Conservation (phyloP, 148 eudicot genomes). For the Nepenthes mirabilis region DNA sequence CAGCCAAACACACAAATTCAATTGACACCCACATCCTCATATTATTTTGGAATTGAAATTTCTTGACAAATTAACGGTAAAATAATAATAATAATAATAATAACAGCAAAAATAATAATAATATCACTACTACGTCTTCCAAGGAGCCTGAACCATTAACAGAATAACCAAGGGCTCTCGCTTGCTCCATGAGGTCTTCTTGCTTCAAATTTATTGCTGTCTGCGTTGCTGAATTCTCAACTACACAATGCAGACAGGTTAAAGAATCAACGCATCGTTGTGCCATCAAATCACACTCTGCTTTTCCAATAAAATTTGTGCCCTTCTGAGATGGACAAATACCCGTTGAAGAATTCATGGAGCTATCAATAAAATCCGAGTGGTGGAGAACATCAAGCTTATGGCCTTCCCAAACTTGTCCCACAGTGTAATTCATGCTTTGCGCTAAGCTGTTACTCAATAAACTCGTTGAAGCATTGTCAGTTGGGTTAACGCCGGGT, state of each 20-base stretch:
- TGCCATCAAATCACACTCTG: constrained; percentile 12
- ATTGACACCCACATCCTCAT: too few species aligned
- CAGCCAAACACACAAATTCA: too few species aligned
- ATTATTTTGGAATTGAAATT: too few species aligned
- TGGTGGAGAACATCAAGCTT: constrained; percentile 12
- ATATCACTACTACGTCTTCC: constrained; percentile 33
- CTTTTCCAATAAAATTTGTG: constrained; percentile 3
- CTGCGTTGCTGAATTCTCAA: constrained; percentile 14
- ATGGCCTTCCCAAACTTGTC: constrained; percentile 18
- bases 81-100: too few species aligned
- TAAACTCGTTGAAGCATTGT: constrained; percentile 4
- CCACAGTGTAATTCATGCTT: constrained; percentile 11
- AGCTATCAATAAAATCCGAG: constrained; percentile 16
- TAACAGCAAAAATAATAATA: too few species aligned
- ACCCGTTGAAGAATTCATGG: constrained; percentile 20
- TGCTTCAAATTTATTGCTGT: constrained; percentile 14
- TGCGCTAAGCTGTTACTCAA: constrained; percentile 11
- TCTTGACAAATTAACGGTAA: too few species aligned
- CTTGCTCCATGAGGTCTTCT: constrained; percentile 15
- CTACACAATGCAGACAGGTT: constrained; percentile 11
- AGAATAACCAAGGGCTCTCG: constrained; percentile 10
- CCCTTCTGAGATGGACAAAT: constrained; percentile 5
- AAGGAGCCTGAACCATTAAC: constrained; percentile 32
- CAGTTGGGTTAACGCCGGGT: constrained; percentile 1
- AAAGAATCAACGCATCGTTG: constrained; percentile 19